Evolutionary conservation across 305 asterid species (phyloP).

Genomic region (Andrographis paniculata): DNA sequence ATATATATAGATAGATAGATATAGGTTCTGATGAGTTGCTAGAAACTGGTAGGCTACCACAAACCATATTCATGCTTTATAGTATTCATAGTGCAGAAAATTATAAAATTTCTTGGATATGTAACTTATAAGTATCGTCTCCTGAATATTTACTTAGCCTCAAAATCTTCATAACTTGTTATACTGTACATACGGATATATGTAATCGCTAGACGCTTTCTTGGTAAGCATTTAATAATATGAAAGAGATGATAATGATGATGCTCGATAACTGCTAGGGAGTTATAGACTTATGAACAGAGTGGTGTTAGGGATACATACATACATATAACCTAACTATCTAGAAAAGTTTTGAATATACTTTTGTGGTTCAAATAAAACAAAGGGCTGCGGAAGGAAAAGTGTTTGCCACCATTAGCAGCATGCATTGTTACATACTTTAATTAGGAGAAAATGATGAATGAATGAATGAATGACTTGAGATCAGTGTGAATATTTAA

Average conservation of each 20-base stretch:
- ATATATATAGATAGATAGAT: no score
- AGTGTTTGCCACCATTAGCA: not conserved
- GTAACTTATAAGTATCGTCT: not conserved
- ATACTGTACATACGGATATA: not conserved
- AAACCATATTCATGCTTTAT: not conserved
- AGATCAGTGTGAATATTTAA: not conserved
- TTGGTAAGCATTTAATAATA: not conserved
- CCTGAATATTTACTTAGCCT: not conserved
- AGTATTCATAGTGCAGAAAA: not conserved
- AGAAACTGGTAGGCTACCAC: slow-evolving; percentile 11
- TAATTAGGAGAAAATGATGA: no score
- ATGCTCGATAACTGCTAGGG: no score
- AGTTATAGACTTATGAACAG: no score
- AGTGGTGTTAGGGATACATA: not conserved
- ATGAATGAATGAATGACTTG: not conserved
- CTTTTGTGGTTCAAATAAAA: not conserved
- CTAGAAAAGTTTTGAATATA: not conserved
- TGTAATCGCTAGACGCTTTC: no score
- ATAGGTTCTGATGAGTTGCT: no score
- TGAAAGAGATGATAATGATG: no score
- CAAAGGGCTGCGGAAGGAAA: not conserved
- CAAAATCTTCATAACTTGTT: not conserved
- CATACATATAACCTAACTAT: not conserved
- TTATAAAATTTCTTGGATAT: not conserved
- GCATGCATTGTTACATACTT: not conserved